These are phyloP conservation scores for Crithidia acanthocephali DNA, from an alignment of 208 protist species.

Conservation along the genomic window DNA sequence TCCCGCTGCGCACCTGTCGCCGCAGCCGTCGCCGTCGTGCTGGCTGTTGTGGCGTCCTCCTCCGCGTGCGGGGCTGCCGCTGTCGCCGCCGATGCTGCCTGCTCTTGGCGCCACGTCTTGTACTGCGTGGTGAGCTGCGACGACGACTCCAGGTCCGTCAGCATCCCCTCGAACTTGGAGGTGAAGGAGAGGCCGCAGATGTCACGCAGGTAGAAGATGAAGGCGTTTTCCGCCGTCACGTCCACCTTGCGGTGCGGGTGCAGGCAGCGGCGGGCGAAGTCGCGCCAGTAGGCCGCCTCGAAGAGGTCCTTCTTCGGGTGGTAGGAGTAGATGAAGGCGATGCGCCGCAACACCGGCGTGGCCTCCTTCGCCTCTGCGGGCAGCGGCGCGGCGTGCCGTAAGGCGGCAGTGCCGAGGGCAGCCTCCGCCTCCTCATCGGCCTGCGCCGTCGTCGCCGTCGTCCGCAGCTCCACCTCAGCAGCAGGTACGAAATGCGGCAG, in stretches of 20 bases:
- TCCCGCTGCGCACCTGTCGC: not conserved
- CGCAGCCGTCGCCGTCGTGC: not conserved
- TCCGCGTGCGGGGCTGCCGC: not conserved
- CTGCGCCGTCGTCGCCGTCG: not conserved
- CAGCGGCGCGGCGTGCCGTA: conserved; percentile 27
- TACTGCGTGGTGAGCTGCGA: conserved; percentile 50
- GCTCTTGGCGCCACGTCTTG: conserved; percentile 37
- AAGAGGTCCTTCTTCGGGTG: conserved; percentile 96
- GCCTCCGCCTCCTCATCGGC: not conserved
- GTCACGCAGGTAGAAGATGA: conserved; percentile 93
- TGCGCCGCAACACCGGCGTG: conserved; percentile 43
- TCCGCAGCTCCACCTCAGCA: not conserved
- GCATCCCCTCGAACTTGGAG: conserved; percentile 97
- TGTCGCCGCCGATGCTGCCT: not conserved
- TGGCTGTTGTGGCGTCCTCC: too few relatives aligned
- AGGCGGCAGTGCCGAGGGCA: conserved; percentile 11
- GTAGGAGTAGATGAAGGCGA: conserved; percentile 86
- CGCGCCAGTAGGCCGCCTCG: conserved; percentile 96
- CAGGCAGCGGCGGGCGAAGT: conserved; percentile 94
- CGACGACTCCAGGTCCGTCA: conserved; percentile 54
- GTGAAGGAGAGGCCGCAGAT: conserved; percentile 95
- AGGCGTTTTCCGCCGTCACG: conserved; percentile 88
- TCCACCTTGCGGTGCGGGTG: conserved; percentile 71
- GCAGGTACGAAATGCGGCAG: not conserved
- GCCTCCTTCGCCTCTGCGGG: conserved; percentile 25